Percentiles rank a stretch among this genome's conserved stretches.
Evolutionary conservation across 371 early-diverging fungal genomes (phyloP).

Genomic region (Mortierella sp.): DNA sequence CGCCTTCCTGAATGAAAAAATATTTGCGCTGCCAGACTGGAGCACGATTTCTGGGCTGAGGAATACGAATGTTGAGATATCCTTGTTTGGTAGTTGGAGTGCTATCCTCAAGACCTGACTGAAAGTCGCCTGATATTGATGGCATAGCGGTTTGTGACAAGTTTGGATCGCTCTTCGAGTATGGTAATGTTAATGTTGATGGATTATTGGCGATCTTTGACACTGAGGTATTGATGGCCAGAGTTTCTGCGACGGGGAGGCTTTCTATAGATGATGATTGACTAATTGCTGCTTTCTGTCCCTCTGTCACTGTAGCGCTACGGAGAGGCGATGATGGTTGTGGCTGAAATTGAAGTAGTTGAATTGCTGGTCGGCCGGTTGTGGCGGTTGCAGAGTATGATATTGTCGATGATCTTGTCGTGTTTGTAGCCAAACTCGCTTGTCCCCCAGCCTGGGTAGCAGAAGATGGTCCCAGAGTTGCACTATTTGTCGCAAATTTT

Average conservation of each 20-base stretch:
- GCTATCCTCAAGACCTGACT: not conserved
- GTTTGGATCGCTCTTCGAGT: conserved; percentile 6
- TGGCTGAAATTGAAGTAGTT: conserved; percentile 14
- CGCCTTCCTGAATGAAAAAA: conserved; percentile 73
- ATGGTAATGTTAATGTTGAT: conserved; percentile 11
- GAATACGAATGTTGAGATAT: conserved; percentile 56
- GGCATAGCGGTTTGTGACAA: conserved; percentile 5
- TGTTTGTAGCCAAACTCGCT: conserved; percentile 9
- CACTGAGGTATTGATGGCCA: conserved; percentile 9
- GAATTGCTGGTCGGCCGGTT: conserved; percentile 8
- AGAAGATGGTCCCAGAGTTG: conserved; percentile 29
- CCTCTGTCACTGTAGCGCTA: not conserved
- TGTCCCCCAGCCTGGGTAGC: conserved; percentile 35
- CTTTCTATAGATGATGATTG: conserved; percentile 12
- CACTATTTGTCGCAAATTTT: conserved; percentile 25
- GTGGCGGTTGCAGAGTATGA: conserved; percentile 17
- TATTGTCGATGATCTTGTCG: conserved; percentile 27
- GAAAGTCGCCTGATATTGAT: not conserved
- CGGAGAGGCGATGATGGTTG: not conserved
- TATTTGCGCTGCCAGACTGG: conserved; percentile 66
- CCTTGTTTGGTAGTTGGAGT: conserved; percentile 57
- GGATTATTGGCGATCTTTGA: conserved; percentile 2
- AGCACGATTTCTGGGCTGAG: conserved; percentile 55
- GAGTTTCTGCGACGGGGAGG: conserved; percentile 3
- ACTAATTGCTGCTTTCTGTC: not conserved